A percentile compares a stretch with the other conserved stretches of the same genome.
Evolutionary conservation across 768 basidiomycete species (phyloP).

Genomic region (Lactifluus piperatus): DNA sequence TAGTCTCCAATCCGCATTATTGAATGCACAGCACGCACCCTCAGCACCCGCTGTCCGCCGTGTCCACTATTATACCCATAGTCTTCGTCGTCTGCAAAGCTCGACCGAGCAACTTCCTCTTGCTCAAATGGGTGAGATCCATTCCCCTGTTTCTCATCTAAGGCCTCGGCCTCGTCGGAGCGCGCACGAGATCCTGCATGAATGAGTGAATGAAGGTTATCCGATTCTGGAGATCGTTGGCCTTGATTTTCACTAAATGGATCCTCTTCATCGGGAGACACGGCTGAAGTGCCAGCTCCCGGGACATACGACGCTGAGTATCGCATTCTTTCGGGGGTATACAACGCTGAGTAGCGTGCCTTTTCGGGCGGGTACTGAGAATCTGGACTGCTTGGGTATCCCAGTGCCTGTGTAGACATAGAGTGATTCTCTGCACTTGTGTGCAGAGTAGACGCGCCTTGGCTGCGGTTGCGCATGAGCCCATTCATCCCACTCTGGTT

Average conservation of each 20-base stretch:
- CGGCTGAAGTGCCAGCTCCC: neutral
- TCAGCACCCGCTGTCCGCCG: slow-evolving; percentile 26
- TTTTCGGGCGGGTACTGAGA: neutral
- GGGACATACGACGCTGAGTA: slow-evolving; percentile 5
- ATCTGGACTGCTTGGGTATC: slow-evolving; percentile 3
- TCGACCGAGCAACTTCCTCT: slow-evolving; percentile 22
- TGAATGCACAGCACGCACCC: slow-evolving; percentile 20
- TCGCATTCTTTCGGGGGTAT: neutral
- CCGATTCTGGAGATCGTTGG: neutral
- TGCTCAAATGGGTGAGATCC: slow-evolving; percentile 5
- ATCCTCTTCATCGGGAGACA: slow-evolving; percentile 19
- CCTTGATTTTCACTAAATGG: slow-evolving; percentile 24
- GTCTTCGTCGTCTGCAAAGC: slow-evolving; percentile 29
- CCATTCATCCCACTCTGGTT: neutral
- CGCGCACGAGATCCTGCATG: neutral
- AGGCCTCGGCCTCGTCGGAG: slow-evolving; percentile 3
- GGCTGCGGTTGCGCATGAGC: slow-evolving; percentile 16
- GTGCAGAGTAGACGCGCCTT: slow-evolving; percentile 16
- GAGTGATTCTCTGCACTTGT: slow-evolving; percentile 5
- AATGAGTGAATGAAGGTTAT: slow-evolving; percentile 19
- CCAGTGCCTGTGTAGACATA: neutral
- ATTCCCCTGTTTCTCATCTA: neutral
- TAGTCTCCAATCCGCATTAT: neutral
- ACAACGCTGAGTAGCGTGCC: slow-evolving; percentile 6
- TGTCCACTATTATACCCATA: slow-evolving; percentile 26